Evolutionary conservation across 352 stramenopile species (phyloP).

Genomic region (Phytophthora hibernalis): DNA sequence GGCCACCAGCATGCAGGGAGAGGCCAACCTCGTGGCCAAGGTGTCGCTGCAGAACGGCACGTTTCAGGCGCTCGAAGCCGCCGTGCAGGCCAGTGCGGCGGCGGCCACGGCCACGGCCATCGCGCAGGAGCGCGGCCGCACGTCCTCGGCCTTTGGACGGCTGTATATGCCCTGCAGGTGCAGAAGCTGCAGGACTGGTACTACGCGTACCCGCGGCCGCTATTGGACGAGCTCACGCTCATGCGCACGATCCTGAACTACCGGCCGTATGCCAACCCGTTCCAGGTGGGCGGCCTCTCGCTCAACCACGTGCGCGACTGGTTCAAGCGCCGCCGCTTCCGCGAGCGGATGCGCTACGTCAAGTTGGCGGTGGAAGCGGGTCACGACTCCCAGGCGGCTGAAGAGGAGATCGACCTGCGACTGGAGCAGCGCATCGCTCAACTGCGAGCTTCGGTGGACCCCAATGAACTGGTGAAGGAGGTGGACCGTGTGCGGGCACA

Average conservation of each 20-base stretch:
- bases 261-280: slow-evolving; percentile 76
- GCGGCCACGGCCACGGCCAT: slow-evolving; percentile 74
- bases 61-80: slow-evolving; percentile 62
- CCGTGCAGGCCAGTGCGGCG: slow-evolving; percentile 70
- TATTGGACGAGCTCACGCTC: slow-evolving; percentile 82
- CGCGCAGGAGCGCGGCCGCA: slow-evolving; percentile 69
- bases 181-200: slow-evolving; percentile 90
- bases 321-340: slow-evolving; percentile 85
- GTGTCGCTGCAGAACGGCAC: slow-evolving; percentile 65
- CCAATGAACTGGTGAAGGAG: slow-evolving; percentile 84
- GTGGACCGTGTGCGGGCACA: slow-evolving; percentile 73
- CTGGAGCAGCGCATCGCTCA: slow-evolving; percentile 83
- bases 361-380: slow-evolving; percentile 77
- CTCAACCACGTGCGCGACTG: slow-evolving; percentile 82
- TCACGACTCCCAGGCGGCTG: slow-evolving; percentile 59
- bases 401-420: slow-evolving; percentile 82
- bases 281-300: slow-evolving; percentile 62
- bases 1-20: slow-evolving; percentile 85
- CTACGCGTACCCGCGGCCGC: slow-evolving; percentile 76
- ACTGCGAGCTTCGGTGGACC: slow-evolving; percentile 66
- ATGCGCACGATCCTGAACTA: slow-evolving; percentile 89
- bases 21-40: slow-evolving; percentile 82
- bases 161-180: slow-evolving; percentile 72
- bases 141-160: slow-evolving; percentile 55
- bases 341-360: slow-evolving; percentile 81